Evolutionary conservation across 805 yeast genomes (phyloP).

Genomic region (Ogataea ganodermae): DNA sequence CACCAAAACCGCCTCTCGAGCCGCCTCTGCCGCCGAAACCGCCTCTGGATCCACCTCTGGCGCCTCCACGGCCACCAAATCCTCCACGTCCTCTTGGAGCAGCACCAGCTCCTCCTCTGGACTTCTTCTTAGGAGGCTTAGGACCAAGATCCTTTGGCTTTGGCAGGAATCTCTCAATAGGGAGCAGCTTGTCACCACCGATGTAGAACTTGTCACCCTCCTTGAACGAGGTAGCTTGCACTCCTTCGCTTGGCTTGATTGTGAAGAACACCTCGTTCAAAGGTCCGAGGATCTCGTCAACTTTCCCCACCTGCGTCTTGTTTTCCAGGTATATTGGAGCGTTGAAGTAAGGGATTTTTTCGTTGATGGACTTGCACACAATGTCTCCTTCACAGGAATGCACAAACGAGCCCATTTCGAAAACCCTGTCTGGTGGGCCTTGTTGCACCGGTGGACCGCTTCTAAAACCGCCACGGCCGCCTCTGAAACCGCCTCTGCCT

Average conservation of each 20-base stretch:
- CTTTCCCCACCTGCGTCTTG: constrained; percentile 95
- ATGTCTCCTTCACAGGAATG: constrained; percentile 97
- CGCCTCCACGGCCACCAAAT: constrained; percentile 43
- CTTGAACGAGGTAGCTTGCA: constrained; percentile 89
- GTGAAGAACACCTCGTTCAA: constrained; percentile 98
- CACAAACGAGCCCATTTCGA: constrained; percentile 91
- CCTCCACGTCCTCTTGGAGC: constrained; percentile 50
- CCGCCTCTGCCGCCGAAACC: constrained; percentile 50
- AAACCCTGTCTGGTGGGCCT: constrained; percentile 95
- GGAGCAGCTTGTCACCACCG: constrained; percentile 92
- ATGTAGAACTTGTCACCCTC: constrained; percentile 95
- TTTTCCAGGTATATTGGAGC: constrained; percentile 97
- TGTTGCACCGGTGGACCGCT: constrained; percentile 73
- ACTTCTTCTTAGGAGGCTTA: constrained; percentile 71
- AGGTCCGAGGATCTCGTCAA: constrained; percentile 97
- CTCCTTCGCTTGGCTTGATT: constrained; percentile 94
- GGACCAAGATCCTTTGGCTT: constrained; percentile 90
- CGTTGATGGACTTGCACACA: constrained; percentile 92
- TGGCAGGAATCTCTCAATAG: constrained; percentile 95
- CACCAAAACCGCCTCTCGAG: constrained; percentile 46
- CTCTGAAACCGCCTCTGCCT: constrained; percentile 64
- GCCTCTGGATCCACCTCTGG: constrained; percentile 43
- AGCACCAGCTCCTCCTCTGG: constrained; percentile 56
- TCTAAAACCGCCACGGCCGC: constrained; percentile 63
- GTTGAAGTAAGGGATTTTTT: constrained; percentile 95